These are phyloP conservation scores for Chaetomium fimeti DNA, from an alignment of 495 filamentous ascomycete species.

Conservation along the genomic window DNA sequence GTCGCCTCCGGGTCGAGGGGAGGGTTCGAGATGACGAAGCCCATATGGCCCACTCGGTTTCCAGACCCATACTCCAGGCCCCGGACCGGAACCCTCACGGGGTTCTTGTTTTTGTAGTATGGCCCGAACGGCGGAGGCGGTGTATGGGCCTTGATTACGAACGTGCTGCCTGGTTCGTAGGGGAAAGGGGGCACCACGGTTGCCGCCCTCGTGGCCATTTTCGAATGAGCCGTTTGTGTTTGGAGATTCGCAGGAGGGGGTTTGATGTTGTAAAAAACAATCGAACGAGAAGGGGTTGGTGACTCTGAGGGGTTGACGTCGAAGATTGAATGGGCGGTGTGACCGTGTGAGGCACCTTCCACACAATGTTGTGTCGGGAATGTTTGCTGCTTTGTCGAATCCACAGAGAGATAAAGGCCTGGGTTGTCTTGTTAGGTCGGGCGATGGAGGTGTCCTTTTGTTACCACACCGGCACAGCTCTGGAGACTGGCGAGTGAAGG, in stretches of 20 bases:
- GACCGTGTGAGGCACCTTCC: too few relatives aligned
- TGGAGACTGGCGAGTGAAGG: too few relatives aligned
- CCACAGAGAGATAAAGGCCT: too few relatives aligned
- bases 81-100: background rate
- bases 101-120: background rate
- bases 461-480: too few relatives aligned
- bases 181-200: background rate
- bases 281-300: too few relatives aligned
- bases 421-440: too few relatives aligned
- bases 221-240: background rate
- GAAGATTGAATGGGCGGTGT: too few relatives aligned
- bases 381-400: too few relatives aligned
- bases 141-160: background rate
- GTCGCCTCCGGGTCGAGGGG: background rate
- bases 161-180: constrained; percentile 2
- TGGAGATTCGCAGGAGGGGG: background rate
- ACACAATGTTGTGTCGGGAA: too few relatives aligned
- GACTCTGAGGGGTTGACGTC: too few relatives aligned
- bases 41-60: background rate
- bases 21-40: constrained; percentile 2
- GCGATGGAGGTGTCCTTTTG: too few relatives aligned
- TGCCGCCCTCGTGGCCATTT: background rate
- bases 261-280: background rate
- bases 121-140: constrained; percentile 5
- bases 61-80: background rate